These are phyloP conservation scores for Trametes cinnabarina DNA, from an alignment of 768 basidiomycete genomes.

Conservation along the genomic window DNA sequence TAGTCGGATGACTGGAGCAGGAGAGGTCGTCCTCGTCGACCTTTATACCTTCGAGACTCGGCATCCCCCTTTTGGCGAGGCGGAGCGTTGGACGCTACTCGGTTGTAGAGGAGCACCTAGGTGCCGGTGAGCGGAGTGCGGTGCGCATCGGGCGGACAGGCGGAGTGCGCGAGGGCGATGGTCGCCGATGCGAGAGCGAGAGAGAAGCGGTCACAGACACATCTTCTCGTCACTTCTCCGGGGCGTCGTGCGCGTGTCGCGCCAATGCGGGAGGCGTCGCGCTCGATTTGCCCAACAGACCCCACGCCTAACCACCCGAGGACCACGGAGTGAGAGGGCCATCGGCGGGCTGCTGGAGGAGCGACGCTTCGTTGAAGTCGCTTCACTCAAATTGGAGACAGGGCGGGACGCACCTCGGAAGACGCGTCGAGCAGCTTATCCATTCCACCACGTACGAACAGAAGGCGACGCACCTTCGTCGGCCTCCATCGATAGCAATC, in stretches of 20 bases:
- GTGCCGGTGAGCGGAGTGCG: background rate
- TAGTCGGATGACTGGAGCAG: constrained; percentile 6
- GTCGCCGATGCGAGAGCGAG: background rate
- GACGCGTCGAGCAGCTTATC: background rate
- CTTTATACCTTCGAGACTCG: background rate
- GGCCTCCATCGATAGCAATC: background rate
- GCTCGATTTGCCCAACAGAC: background rate
- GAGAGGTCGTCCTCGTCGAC: background rate
- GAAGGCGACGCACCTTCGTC: background rate
- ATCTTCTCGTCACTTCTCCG: background rate
- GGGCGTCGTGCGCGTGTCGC: background rate
- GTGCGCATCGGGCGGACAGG: background rate
- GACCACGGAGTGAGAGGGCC: background rate
- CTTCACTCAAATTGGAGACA: background rate
- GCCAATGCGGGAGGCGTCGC: background rate
- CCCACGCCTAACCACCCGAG: background rate
- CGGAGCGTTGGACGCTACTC: background rate
- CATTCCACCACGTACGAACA: background rate
- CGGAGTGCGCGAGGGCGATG: background rate
- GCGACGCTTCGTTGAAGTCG: background rate
- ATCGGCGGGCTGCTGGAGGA: background rate
- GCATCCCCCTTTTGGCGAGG: too few species aligned
- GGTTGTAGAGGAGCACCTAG: background rate
- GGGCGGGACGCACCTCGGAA: background rate
- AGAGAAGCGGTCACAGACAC: background rate